A percentile compares a stretch with the other conserved stretches of the same genome.
These are phyloP conservation scores for Glycine tomentella DNA, from an alignment of 306 rosid genomes.

Conservation along the genomic window DNA sequence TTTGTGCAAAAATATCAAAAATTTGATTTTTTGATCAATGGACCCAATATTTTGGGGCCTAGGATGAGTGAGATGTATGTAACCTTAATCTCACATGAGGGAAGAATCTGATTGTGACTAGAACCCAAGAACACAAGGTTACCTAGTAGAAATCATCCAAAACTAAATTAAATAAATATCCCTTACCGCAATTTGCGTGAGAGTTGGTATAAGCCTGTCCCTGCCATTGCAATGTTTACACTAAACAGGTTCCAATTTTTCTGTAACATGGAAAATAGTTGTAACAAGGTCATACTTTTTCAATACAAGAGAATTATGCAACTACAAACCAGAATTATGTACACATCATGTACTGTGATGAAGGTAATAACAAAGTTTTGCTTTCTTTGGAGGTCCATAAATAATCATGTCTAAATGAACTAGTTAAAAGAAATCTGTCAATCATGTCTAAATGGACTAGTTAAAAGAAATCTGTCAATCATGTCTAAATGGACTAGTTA, in stretches of 20 bases:
- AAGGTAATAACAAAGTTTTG: conserved; percentile 25
- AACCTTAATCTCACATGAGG: neutral
- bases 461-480: neutral
- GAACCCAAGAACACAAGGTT: neutral
- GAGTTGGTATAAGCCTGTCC: conserved; percentile 90
- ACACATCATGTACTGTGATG: neutral
- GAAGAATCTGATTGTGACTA: neutral
- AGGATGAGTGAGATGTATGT: neutral
- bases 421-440: too few relatives aligned
- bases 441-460: neutral
- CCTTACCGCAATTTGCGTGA: conserved; percentile 81
- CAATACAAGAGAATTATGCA: conserved; percentile 24
- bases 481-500: conserved; percentile 3
- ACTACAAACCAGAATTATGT: neutral
- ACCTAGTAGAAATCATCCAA: neutral
- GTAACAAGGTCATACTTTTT: conserved; percentile 13
- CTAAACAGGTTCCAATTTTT: conserved; percentile 96
- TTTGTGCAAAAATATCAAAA: neutral
- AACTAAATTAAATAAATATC: neutral
- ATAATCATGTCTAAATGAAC: neutral
- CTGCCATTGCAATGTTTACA: conserved; percentile 91
- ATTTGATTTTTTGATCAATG: neutral
- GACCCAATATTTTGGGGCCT: conserved; percentile 6
- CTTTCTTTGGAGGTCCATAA: conserved; percentile 16
- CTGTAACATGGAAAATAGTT: conserved; percentile 58